Conservation (phyloP, 371 early-diverging fungal genomes). For the Sporodiniella umbellata region DNA sequence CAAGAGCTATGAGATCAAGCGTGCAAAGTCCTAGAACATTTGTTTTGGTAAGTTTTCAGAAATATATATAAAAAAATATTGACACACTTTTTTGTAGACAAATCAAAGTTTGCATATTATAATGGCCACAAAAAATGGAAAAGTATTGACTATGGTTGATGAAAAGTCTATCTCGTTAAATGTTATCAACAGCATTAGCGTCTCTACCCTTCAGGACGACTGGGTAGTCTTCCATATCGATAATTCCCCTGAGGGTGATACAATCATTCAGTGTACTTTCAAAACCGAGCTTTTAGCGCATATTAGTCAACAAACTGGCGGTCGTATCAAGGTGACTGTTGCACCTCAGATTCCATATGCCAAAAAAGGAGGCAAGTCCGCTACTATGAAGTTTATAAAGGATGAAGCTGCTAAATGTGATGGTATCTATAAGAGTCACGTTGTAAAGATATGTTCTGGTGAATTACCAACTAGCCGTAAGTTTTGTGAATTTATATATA, state of each 20-base stretch:
- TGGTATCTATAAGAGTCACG: constrained; percentile 75
- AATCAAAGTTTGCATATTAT: constrained; percentile 54
- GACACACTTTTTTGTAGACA: constrained; percentile 31
- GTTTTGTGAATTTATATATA: no score
- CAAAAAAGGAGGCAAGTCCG: constrained; percentile 76
- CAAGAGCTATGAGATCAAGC: constrained; percentile 78
- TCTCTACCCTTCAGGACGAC: constrained; percentile 74
- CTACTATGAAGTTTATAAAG: constrained; percentile 75
- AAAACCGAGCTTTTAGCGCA: constrained; percentile 83
- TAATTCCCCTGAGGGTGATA: constrained; percentile 54
- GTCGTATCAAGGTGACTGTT: constrained; percentile 50
- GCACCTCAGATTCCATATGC: constrained; percentile 58
- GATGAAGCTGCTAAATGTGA: constrained; percentile 59
- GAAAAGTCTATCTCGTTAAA: constrained; percentile 50
- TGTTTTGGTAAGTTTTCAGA: constrained; percentile 50
- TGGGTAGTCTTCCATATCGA: constrained; percentile 74
- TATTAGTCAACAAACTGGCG: constrained; percentile 48
- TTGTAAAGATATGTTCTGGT: constrained; percentile 68
- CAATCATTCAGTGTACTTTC: constrained; percentile 44
- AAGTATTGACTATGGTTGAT: constrained; percentile 47
- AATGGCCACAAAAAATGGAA: constrained; percentile 47
- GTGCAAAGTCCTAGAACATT: constrained; percentile 74
- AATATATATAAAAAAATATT: neutral
- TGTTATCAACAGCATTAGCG: constrained; percentile 49
- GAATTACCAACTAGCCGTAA: constrained; percentile 63